A percentile compares a stretch with the other conserved stretches of the same genome.
These are phyloP conservation scores for Pseudocercospora pini-densiflorae DNA, from an alignment of 2,329 filamentous ascomycete species.

Conservation along the genomic window DNA sequence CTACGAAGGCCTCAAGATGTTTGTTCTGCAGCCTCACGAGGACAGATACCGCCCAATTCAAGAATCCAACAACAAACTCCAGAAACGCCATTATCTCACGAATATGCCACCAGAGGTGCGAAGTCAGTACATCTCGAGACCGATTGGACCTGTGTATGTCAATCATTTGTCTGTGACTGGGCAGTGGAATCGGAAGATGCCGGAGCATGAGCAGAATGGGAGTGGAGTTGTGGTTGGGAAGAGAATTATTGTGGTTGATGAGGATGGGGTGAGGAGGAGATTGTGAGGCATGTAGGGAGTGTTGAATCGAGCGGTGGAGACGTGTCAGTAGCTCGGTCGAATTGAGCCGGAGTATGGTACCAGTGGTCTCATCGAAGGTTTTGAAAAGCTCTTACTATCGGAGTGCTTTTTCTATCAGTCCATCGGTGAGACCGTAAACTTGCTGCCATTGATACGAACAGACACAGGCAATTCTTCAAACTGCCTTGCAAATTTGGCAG, in stretches of 20 bases:
- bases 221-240: background rate
- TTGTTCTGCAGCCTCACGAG: background rate
- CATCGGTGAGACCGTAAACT: no score
- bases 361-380: no score
- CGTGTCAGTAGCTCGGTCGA: no score
- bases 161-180: background rate
- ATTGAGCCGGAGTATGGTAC: no score
- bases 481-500: no score
- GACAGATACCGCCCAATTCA: background rate
- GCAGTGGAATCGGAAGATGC: background rate
- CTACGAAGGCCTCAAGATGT: background rate
- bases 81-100: background rate
- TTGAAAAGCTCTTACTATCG: no score
- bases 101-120: background rate
- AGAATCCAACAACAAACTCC: background rate
- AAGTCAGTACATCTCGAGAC: background rate
- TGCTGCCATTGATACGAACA: no score
- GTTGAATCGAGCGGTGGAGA: no score
- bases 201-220: background rate
- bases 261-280: background rate
- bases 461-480: no score
- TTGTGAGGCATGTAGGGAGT: background rate
- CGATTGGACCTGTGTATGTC: background rate
- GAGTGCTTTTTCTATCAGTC: no score
- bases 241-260: constrained; percentile 1